Conservation (phyloP, 1,284 basidiomycete species). For the Cryptococcus depauperatus region DNA sequence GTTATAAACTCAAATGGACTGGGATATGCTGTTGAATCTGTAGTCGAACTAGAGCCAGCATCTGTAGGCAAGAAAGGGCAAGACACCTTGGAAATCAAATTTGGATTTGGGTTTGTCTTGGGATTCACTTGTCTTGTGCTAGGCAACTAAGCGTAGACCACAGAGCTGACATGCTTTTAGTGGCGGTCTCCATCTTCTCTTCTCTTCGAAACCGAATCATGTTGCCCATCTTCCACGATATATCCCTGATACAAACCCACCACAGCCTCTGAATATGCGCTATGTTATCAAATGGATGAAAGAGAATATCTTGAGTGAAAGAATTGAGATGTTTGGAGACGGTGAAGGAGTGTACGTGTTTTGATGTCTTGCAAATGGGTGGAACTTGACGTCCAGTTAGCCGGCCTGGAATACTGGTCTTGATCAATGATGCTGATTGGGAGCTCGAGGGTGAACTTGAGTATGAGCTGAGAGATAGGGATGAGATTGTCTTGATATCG, state of each 20-base stretch:
- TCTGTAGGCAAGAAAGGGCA: not conserved
- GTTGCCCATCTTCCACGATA: constrained; percentile 53
- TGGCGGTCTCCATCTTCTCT: constrained; percentile 78
- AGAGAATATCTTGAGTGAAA: constrained; percentile 69
- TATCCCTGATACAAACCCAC: constrained; percentile 36
- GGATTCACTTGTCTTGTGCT: not conserved
- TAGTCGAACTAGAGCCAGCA: not conserved
- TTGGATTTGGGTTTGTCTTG: constrained; percentile 42
- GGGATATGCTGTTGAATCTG: not conserved
- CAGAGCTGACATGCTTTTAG: constrained; percentile 45
- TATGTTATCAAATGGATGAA: constrained; percentile 74
- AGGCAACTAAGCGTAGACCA: not conserved
- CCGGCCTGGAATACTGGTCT: constrained; percentile 88
- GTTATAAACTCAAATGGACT: not conserved
- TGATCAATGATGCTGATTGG: constrained; percentile 97
- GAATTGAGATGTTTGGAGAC: constrained; percentile 84
- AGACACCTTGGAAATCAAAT: constrained; percentile 31
- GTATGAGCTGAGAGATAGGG: constrained; percentile 68
- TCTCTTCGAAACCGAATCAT: constrained; percentile 61
- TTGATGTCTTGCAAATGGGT: not conserved
- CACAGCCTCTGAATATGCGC: constrained; percentile 56
- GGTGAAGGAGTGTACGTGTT: constrained; percentile 72
- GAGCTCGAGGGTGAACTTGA: constrained; percentile 92
- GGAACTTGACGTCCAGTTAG: constrained; percentile 46
- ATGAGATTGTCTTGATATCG: constrained; percentile 93